phyloP scores from a whole-genome alignment of 2,329 filamentous ascomycete genomes.

The Fusarium torreyae region DNA sequence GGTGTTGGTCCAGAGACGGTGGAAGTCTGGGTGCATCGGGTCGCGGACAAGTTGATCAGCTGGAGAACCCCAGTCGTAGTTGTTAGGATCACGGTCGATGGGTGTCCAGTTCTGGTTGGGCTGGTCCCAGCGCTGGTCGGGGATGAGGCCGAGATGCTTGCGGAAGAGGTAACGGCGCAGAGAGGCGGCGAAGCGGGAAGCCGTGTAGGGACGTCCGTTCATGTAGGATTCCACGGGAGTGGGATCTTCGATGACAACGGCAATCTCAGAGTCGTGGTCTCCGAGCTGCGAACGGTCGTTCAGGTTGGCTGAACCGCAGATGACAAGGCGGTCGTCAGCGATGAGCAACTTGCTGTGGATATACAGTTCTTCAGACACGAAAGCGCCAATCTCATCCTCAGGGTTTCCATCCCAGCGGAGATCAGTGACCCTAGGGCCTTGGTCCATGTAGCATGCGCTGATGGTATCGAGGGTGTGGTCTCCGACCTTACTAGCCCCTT shows the following conservation, averaged over 20 bases:
- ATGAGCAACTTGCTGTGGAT: slow-evolving; percentile 81
- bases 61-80: slow-evolving; percentile 79
- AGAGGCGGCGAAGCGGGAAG: slow-evolving; percentile 82
- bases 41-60: slow-evolving; percentile 80
- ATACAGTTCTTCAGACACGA: slow-evolving; percentile 74
- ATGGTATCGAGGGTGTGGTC: slow-evolving; percentile 80
- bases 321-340: slow-evolving; percentile 84
- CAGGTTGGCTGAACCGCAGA: slow-evolving; percentile 79
- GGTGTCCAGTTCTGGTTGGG: slow-evolving; percentile 84
- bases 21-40: slow-evolving; percentile 78
- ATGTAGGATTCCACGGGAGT: slow-evolving; percentile 79
- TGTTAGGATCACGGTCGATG: slow-evolving; percentile 78
- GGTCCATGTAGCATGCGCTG: slow-evolving; percentile 86
- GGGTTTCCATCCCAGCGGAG: slow-evolving; percentile 69
- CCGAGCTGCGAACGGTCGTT: slow-evolving; percentile 82
- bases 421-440: slow-evolving; percentile 76
- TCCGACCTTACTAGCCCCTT: slow-evolving; percentile 71
- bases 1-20: slow-evolving; percentile 78
- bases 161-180: slow-evolving; percentile 90
- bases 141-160: slow-evolving; percentile 89
- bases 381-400: slow-evolving; percentile 72
- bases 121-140: slow-evolving; percentile 77
- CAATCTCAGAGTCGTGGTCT: slow-evolving; percentile 88
- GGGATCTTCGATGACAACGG: slow-evolving; percentile 88
- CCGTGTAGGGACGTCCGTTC: slow-evolving; percentile 79